Percentiles rank a stretch among this genome's conserved stretches.
Conservation (phyloP, 768 basidiomycete genomes). For the Amanita pallidorosea region DNA sequence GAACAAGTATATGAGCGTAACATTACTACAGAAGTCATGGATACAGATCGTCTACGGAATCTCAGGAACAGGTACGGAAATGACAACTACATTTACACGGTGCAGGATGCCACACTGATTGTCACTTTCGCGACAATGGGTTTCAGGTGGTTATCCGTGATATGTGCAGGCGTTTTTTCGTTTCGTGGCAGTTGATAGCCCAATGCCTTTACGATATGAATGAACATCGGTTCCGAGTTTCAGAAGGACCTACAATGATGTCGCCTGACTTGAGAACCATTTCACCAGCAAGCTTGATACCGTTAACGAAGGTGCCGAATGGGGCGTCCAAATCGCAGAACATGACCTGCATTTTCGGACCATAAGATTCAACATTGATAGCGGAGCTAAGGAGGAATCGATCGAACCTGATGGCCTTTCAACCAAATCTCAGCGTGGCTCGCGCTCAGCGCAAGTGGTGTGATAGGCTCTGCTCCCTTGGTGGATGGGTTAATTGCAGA, state of each 20-base stretch:
- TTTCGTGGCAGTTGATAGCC: constrained; percentile 25
- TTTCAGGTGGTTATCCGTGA: constrained; percentile 33
- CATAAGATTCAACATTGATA: not conserved
- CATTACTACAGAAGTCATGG: not conserved
- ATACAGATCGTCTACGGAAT: not conserved
- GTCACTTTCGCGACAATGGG: constrained; percentile 32
- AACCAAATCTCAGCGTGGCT: constrained; percentile 38
- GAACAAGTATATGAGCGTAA: not conserved
- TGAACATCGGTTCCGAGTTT: not conserved
- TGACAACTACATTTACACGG: not conserved
- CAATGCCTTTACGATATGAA: constrained; percentile 16
- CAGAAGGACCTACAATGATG: constrained; percentile 24
- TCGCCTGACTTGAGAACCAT: constrained; percentile 30
- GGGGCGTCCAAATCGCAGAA: constrained; percentile 35
- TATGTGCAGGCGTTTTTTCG: constrained; percentile 24
- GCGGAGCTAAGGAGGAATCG: not conserved
- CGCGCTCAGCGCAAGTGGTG: constrained; percentile 27
- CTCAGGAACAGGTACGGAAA: not conserved
- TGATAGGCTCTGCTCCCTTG: constrained; percentile 8
- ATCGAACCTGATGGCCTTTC: constrained; percentile 27
- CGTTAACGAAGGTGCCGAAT: constrained; percentile 40
- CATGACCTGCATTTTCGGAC: constrained; percentile 23
- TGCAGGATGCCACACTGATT: constrained; percentile 1
- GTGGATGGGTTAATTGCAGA: constrained; percentile 16
- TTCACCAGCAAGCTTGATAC: constrained; percentile 22